phyloP scores from a whole-genome alignment of 2,329 filamentous ascomycete genomes.

The Trichoderma brevicompactum region DNA sequence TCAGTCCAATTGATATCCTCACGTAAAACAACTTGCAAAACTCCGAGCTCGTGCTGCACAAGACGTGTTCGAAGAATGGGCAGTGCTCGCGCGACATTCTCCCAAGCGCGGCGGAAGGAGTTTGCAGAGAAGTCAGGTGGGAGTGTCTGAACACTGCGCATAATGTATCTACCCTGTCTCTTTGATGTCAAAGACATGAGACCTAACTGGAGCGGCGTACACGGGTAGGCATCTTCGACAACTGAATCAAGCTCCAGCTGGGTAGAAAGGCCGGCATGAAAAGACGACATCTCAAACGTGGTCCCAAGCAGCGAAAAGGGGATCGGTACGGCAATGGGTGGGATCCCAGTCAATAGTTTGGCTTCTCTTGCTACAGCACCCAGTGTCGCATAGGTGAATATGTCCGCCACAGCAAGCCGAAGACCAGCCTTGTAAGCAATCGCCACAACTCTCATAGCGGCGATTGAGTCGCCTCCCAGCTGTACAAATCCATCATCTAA shows the following conservation, averaged over 20 bases:
- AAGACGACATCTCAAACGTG: not conserved
- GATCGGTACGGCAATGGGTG: not conserved
- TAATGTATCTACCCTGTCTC: slow-evolving; percentile 32
- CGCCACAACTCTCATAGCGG: slow-evolving; percentile 49
- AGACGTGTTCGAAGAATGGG: slow-evolving; percentile 52
- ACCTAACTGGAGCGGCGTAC: slow-evolving; percentile 44
- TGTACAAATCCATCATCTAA: slow-evolving; percentile 46
- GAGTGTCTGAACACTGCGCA: slow-evolving; percentile 30
- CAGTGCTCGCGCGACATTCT: not conserved
- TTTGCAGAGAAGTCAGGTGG: slow-evolving; percentile 18
- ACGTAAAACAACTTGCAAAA: slow-evolving; percentile 51
- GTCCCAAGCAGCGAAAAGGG: slow-evolving; percentile 21
- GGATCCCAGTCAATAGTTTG: no score
- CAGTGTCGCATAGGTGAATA: slow-evolving; percentile 26
- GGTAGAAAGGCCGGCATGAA: not conserved
- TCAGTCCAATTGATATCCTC: slow-evolving; percentile 37
- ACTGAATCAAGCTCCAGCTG: not conserved
- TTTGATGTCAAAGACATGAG: slow-evolving; percentile 41
- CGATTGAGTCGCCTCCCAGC: slow-evolving; percentile 51
- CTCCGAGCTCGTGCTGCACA: slow-evolving; percentile 47
- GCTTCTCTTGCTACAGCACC: not conserved
- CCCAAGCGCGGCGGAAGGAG: slow-evolving; percentile 30
- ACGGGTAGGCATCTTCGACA: slow-evolving; percentile 45
- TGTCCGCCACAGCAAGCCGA: slow-evolving; percentile 23
- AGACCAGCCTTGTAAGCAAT: slow-evolving; percentile 37